Evolutionary conservation across 108 stramenopile species (phyloP).

Genomic region (Schizochytrium sp.): DNA sequence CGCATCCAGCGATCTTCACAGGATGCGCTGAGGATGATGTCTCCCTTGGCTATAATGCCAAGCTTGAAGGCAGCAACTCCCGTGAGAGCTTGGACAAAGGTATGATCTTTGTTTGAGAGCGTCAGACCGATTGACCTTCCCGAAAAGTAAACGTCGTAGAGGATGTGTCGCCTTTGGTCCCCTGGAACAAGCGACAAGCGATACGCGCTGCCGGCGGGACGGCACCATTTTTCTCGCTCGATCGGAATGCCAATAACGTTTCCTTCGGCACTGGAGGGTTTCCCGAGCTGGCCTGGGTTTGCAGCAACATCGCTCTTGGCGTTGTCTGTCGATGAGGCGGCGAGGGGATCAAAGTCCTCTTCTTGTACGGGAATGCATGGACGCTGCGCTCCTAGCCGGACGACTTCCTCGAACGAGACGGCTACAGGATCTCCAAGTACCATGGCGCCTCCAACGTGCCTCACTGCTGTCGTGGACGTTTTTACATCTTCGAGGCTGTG

Average conservation of each 20-base stretch:
- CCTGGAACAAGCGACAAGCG: not conserved
- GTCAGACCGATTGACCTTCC: not conserved
- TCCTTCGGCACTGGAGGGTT: too few relatives aligned
- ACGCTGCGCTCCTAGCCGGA: not conserved
- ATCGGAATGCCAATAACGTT: not conserved
- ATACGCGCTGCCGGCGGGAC: not conserved
- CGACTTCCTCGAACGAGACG: not conserved
- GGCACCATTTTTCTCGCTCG: not conserved
- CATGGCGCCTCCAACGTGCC: not conserved
- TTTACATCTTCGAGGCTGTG: too few relatives aligned
- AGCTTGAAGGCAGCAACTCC: not conserved
- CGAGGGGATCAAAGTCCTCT: not conserved
- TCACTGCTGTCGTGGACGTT: not conserved
- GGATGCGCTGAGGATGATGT: not conserved
- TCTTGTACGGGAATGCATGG: not conserved
- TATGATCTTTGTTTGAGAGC: not conserved
- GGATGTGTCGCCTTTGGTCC: not conserved
- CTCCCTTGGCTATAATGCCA: conserved; percentile 8
- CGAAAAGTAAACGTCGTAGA: conserved; percentile 7
- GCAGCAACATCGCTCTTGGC: too few relatives aligned
- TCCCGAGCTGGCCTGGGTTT: too few relatives aligned
- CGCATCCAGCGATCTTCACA: not conserved
- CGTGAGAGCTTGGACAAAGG: not conserved
- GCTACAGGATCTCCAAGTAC: not conserved
- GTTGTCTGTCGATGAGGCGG: too few relatives aligned